Base-by-base conservation (phyloP, 257 asterid genomes). In the Salvia hispanica region DNA sequence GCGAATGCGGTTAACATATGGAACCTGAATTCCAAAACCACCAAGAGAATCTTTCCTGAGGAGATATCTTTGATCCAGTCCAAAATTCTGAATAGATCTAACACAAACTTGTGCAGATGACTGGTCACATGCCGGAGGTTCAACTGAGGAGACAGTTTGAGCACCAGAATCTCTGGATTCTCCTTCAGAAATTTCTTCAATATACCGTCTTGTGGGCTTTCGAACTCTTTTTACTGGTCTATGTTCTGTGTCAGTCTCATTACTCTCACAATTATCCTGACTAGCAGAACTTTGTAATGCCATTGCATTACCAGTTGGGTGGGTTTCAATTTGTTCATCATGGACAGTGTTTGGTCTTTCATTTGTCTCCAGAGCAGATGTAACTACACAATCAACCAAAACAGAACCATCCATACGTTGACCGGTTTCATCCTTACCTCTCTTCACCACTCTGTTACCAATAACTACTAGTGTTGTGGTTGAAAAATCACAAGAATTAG, bases 161-260 rank as follows among this genome's bases (percentile, higher is more conserved):
- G 85, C 86, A 72, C 86, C 78, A 67, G 86, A 62, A 75, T 84
- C 95, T 71, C 84, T 69, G 40, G 83, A 76, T 69, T 92, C 98
- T 48, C 76, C 91, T 81, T 90, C 98, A 58, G 96, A 83, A 59
- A 86, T 74, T 76, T 92, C 96, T 79, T 93, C 97, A 67, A 93
- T 90, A 64, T 86, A 93, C 63, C 98, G 80, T 78, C 74, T 88
- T 10, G 98, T 93, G 67, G 98, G 98, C 76, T 85, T 93, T 48
- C 98, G 83, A 64, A 88, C 83, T 79, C 98, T 85, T 83, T 93
- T 93, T 50, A 85, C 75, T 53, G 87, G 75, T 83, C 86, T 84
- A 68, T 77, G 79, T 61, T 85, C 96, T 13, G 61, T 39, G 57
- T 64, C 70, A 58, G 72, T 67, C 64, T 85, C 96, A 76, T 83